Percentiles rank a stretch among this genome's conserved stretches.
Conservation (phyloP, 331 rosid genomes). For the Dryas integrifolia region DNA sequence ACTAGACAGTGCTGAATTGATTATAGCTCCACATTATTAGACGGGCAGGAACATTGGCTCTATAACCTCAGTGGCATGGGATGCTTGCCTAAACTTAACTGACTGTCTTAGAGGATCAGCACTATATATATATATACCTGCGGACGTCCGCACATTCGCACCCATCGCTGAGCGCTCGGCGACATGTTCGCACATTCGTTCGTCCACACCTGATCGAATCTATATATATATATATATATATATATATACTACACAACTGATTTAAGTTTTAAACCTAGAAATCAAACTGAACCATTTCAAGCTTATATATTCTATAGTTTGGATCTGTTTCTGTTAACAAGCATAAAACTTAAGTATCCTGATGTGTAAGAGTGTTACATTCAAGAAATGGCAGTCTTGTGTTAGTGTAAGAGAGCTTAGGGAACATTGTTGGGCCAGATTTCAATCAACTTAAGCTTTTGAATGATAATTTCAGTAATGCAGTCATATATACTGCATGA, state of each 20-base stretch:
- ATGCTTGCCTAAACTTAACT: not conserved
- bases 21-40: not conserved
- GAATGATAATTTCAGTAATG: not conserved
- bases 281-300: not conserved
- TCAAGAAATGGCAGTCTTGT: not conserved
- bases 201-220: too few relatives aligned
- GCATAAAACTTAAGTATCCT: not conserved
- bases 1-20: not conserved
- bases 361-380: not conserved
- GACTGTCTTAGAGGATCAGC: not conserved
- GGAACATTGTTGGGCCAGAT: conserved; percentile 2
- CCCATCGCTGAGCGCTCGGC: too few relatives aligned
- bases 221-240: not conserved
- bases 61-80: not conserved
- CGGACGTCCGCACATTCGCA: too few relatives aligned
- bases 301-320: not conserved
- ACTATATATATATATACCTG: not conserved
- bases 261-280: not conserved
- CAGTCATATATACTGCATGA: conserved; percentile 3
- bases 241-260: not conserved
- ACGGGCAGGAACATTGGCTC: not conserved
- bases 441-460: not conserved
- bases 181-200: too few relatives aligned
- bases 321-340: not conserved
- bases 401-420: not conserved